phyloP scores from a whole-genome alignment of 1,139 yeast genomes.

The Zygosaccharomyces pseudobailii region DNA sequence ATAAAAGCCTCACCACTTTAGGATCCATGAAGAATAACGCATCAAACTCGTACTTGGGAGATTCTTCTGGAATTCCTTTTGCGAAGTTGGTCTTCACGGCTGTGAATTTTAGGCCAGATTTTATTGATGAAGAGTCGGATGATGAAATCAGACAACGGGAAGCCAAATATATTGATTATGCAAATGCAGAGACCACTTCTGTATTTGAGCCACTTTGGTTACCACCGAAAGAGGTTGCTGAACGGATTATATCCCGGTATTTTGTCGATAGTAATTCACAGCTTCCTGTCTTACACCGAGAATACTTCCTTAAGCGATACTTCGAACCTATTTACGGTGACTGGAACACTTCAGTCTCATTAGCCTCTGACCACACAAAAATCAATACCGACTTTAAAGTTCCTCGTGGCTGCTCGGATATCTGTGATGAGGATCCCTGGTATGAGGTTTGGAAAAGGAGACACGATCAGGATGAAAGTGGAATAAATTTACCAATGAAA shows the following conservation, averaged over 20 bases:
- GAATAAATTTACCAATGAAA: conserved; percentile 40
- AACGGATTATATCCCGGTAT: conserved; percentile 57
- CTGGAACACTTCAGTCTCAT: conserved; percentile 48
- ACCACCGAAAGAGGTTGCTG: conserved; percentile 71
- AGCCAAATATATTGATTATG: conserved; percentile 19
- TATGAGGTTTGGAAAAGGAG: conserved; percentile 15
- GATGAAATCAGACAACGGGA: conserved; percentile 24
- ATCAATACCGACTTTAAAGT: conserved; percentile 38
- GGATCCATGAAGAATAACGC: conserved; percentile 27
- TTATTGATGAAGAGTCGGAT: conserved; percentile 19
- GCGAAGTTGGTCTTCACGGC: conserved; percentile 75
- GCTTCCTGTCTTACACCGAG: conserved; percentile 76
- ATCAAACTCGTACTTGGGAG: conserved; percentile 45
- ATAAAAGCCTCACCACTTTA: conserved; percentile 19
- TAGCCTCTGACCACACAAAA: conserved; percentile 59
- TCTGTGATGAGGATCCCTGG: conserved; percentile 19
- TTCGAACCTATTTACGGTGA: conserved; percentile 76
- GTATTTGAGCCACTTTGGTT: conserved; percentile 33
- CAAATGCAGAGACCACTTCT: conserved; percentile 14
- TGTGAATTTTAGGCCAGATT: conserved; percentile 50
- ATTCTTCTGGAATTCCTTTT: conserved; percentile 62
- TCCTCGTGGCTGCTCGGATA: conserved; percentile 9
- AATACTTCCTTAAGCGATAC: conserved; percentile 57
- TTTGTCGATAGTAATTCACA: conserved; percentile 81
- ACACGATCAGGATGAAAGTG: conserved; percentile 6